Conservation (phyloP, 1,139 yeast species). For the Debaryomyces robertsiae region DNA sequence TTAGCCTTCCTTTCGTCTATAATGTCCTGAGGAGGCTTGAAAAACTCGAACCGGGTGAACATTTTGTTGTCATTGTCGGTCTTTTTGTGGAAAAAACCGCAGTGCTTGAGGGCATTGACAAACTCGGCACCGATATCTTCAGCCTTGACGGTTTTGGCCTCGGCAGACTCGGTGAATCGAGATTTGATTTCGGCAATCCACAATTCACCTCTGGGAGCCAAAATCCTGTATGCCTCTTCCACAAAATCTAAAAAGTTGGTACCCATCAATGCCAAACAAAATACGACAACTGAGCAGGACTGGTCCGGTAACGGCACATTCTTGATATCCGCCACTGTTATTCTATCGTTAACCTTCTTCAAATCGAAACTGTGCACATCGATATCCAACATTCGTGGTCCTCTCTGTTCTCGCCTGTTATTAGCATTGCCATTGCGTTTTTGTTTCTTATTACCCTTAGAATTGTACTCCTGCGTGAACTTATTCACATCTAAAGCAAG, state of each 20-base stretch:
- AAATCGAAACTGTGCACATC: conserved; percentile 88
- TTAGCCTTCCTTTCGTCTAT: conserved; percentile 65
- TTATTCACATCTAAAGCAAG: conserved; percentile 66
- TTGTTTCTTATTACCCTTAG: conserved; percentile 30
- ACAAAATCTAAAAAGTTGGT: conserved; percentile 92
- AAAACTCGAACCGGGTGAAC: conserved; percentile 93
- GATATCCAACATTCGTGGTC: conserved; percentile 45
- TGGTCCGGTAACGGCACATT: conserved; percentile 81
- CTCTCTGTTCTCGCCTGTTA: conserved; percentile 23
- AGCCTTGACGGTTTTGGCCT: conserved; percentile 25
- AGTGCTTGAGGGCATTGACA: conserved; percentile 69
- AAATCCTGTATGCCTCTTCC: conserved; percentile 82
- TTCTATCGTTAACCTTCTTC: conserved; percentile 80
- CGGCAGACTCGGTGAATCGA: conserved; percentile 64
- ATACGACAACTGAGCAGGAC: conserved; percentile 81
- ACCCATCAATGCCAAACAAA: conserved; percentile 96
- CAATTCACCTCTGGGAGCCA: conserved; percentile 88
- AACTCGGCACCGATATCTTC: conserved; percentile 68
- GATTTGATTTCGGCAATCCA: conserved; percentile 99
- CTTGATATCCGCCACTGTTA: conserved; percentile 93
- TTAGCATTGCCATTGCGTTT: conserved; percentile 36
- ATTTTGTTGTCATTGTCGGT: conserved; percentile 89
- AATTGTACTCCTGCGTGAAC: conserved; percentile 44
- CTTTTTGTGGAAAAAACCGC: conserved; percentile 84
- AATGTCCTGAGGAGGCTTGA: conserved; percentile 78